phyloP scores from a whole-genome alignment of 306 rosid species.

The Dalbergia cochinchinensis region DNA sequence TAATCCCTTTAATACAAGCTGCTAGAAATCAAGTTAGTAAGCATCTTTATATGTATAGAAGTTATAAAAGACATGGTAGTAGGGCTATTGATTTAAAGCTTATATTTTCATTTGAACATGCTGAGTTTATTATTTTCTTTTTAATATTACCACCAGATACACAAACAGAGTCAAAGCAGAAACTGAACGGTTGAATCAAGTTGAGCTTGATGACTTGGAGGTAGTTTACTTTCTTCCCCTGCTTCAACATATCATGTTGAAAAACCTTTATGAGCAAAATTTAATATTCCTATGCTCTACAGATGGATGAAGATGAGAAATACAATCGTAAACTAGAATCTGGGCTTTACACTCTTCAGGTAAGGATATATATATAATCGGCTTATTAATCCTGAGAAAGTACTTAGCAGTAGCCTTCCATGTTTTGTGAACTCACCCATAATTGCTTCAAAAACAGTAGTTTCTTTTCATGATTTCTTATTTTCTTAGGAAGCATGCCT shows the following conservation, averaged over 20 bases:
- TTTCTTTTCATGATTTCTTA: not conserved
- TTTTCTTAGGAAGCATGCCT: conserved; percentile 20
- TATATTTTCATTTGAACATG: conserved; percentile 38
- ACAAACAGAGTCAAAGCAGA: conserved; percentile 86
- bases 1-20: conserved; percentile 5
- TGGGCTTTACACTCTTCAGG: conserved; percentile 98
- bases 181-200: conserved; percentile 70
- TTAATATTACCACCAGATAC: conserved; percentile 60
- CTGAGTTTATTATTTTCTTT: not conserved
- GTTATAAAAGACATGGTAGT: not conserved
- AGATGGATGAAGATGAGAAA: conserved; percentile 97
- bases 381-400: conserved; percentile 9
- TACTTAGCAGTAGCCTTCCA: conserved; percentile 9
- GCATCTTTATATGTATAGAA: conserved; percentile 9
- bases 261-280: not conserved
- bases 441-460: not conserved
- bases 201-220: conserved; percentile 91
- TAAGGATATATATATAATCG: conserved; percentile 35
- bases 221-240: conserved; percentile 48
- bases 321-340: conserved; percentile 92
- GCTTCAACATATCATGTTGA: conserved; percentile 25
- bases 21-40: not conserved
- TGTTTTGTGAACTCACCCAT: conserved; percentile 17
- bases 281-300: conserved; percentile 42
- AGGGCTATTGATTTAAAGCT: conserved; percentile 16